Percentiles rank a stretch among this genome's conserved stretches.
These are phyloP conservation scores for Kregervanrija pseudodelftensis DNA, from an alignment of 805 yeast genomes.

Conservation along the genomic window DNA sequence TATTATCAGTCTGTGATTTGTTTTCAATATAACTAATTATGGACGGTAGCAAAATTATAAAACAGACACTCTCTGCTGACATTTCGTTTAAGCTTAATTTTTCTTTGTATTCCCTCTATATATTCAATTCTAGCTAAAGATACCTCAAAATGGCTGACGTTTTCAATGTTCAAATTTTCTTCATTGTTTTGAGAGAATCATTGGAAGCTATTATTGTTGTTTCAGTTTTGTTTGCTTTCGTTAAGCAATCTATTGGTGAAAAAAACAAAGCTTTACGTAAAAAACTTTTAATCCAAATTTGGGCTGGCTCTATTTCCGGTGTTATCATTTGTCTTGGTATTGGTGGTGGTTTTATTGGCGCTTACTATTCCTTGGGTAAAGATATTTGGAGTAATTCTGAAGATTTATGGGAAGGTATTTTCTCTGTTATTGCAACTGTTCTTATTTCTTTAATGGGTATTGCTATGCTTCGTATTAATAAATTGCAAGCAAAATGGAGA, in stretches of 20 bases:
- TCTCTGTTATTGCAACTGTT: conserved; percentile 82
- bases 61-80: too few relatives aligned
- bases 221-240: conserved; percentile 84
- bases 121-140: background rate
- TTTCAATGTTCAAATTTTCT: conserved; percentile 70
- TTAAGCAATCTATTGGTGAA: conserved; percentile 77
- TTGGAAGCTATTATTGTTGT: conserved; percentile 89
- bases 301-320: conserved; percentile 76
- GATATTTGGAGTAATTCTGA: conserved; percentile 86
- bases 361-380: conserved; percentile 70
- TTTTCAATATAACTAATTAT: too few relatives aligned
- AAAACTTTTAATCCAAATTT: conserved; percentile 51
- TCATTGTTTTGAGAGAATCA: conserved; percentile 88
- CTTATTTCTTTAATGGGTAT: conserved; percentile 92
- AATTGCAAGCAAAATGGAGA: conserved; percentile 97
- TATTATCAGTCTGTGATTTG: too few relatives aligned
- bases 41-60: too few relatives aligned
- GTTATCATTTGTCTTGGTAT: conserved; percentile 69
- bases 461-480: conserved; percentile 91
- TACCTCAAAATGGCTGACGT: conserved; percentile 30
- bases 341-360: conserved; percentile 94
- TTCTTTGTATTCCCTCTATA: background rate
- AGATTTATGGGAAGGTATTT: conserved; percentile 96
- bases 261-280: conserved; percentile 43
- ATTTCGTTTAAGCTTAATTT: background rate